A percentile compares a stretch with the other conserved stretches of the same genome.
Conservation (phyloP, 305 asterid genomes). For the Fraxinus velutina region DNA sequence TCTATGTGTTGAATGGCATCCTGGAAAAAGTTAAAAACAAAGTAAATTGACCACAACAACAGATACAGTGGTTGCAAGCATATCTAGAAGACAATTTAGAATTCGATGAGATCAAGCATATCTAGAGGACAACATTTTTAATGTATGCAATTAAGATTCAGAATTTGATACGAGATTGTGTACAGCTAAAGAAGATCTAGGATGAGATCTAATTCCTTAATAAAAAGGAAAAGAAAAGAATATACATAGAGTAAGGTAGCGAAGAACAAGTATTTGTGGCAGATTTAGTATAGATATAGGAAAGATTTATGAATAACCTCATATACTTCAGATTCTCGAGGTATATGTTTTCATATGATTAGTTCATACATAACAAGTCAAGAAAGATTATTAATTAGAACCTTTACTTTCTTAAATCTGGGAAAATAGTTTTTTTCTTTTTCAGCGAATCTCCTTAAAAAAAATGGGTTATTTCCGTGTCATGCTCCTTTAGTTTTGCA, state of each 20-base stretch:
- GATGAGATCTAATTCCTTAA: slow-evolving; percentile 43
- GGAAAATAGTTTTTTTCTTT: slow-evolving; percentile 1
- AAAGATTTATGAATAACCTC: slow-evolving; percentile 38
- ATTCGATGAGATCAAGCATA: slow-evolving; percentile 30
- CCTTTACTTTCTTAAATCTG: slow-evolving; percentile 28
- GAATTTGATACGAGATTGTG: slow-evolving; percentile 35
- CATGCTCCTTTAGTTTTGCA: slow-evolving; percentile 29
- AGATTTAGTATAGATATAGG: slow-evolving; percentile 51
- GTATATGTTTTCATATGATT: slow-evolving; percentile 34
- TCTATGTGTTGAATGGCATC: slow-evolving; percentile 36
- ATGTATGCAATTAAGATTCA: slow-evolving; percentile 51
- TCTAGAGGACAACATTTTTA: slow-evolving; percentile 33
- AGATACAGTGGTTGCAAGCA: slow-evolving; percentile 47
- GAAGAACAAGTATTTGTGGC: slow-evolving; percentile 13
- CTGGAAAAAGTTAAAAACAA: slow-evolving; percentile 11
- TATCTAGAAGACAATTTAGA: slow-evolving; percentile 30
- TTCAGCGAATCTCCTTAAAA: slow-evolving; percentile 7
- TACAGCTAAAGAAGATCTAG: slow-evolving; percentile 64
- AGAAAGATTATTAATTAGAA: slow-evolving; percentile 17
- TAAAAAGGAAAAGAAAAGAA: slow-evolving; percentile 16
- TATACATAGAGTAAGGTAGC: neutral
- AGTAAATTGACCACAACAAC: slow-evolving; percentile 14
- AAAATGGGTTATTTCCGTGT: slow-evolving; percentile 22
- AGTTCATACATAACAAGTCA: slow-evolving; percentile 29
- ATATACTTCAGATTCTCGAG: slow-evolving; percentile 42